Evolutionary conservation across 495 filamentous ascomycete genomes (phyloP), one percentile per base, ranked within the genome.

Genomic region (Aspergillus funiculosus): DNA sequence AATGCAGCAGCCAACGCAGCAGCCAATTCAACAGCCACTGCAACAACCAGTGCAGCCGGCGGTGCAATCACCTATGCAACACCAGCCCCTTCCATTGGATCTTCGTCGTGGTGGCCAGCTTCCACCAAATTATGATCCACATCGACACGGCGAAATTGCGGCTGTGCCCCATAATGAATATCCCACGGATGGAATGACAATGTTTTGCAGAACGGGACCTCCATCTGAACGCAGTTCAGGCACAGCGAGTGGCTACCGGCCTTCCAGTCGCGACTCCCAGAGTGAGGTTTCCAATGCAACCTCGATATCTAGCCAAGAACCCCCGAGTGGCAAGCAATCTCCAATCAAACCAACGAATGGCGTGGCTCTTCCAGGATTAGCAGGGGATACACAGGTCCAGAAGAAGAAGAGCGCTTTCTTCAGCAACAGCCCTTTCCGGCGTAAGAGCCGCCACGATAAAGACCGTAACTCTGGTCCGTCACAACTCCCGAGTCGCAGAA

Each of bases 181-280:
- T 58, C 92, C 91, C 4, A 80, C 86, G 55, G 92, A 99, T 61
- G 94, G 92, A 24, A 97, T 97, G 94, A 97, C 92, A 1, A 95
- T 97, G 86, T 86, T 95, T 52, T 97, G 94, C 65, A 81, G 92
- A 46, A 82, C 86, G 18, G 88, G 83, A 0, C 82, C 87, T 34
- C 84, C 85, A 31, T 95, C 89, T 15, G 90, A 94, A 31, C 80
- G 83, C 39, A 91, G 86, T 63, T 87, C 85, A 24, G 82, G 77
- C 48, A 74, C 85, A 21, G 52, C 50, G 25, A 85, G 83, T 50
- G 64, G 79, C 74, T 54, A 82, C 72, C 76, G 91, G 32, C 89
- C 90, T 39, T 83, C 85, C 18, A 95, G 91, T 59, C 83, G 88
- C 50, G 92, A 91, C 48, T 89, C 86, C 26, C 81, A 88, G 50